Base-by-base conservation (phyloP, 306 rosid genomes). In the Macrotyloma uniflorum region DNA sequence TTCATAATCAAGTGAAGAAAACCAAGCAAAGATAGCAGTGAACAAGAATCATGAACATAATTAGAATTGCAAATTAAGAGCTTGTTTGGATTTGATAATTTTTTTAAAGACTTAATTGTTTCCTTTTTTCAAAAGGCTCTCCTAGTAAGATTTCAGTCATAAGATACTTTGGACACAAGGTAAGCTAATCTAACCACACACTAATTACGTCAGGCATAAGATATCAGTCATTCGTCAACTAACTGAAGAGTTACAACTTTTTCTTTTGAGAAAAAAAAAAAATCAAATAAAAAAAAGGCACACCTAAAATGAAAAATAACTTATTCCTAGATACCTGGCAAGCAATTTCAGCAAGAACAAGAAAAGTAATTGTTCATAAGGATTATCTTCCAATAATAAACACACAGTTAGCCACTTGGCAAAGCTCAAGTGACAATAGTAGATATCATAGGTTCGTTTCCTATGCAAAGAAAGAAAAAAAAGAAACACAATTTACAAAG, bases 1-100 rank as follows among this genome's bases (percentile, higher is more conserved):
- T 47, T 81, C 63, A 23, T 72, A 80, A 57, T 36, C 63, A 50
- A 58, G 50, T 9, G 18, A 72, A 76, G 3, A 58, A 72, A 73
- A 11, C 53, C 67, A 50, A 28, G 76, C 57, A 30, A 22, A 70
- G 47, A n/a, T 47, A 62, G 57, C 20, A 50, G 59, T 15, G 46
- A 58, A 73, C 50, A 78, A 70, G 54, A 51, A 71, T 33, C 32
- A 14, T 20, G 51, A 76, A 26, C 72, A 23, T 77, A 36, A 77
- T 8, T 67, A 50, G 42, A 72, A 28, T 22, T 42, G 50, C 30
- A 80, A 76, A 47, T 57, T 16, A 30, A 30, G 40, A 76, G 3
- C 64, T 63, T 5, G 26, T 55, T 47, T 47, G 38, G 19, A 63
- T 64, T 75, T 76, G 50, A 49, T 61, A 32, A 20, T 15, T 62